Base-by-base conservation (phyloP, 768 basidiomycete genomes). In the Leccinum disarticulatum region DNA sequence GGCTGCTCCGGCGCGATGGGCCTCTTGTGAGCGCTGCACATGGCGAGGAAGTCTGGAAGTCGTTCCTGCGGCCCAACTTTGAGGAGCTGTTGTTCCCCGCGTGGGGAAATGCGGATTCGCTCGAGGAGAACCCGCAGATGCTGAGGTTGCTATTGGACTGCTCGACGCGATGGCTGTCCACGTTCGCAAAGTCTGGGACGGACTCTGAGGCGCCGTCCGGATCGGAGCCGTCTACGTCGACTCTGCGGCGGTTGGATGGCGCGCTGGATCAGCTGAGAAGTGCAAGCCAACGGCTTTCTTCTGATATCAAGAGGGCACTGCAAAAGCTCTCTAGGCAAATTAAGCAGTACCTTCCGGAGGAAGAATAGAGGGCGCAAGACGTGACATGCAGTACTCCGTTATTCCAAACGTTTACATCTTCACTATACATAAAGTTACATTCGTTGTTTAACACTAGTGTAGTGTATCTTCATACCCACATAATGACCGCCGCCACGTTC, bases 121-220 rank as follows among this genome's bases (percentile, higher is more conserved):
- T 58, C 43, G 56, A 53, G 30, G 56, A 61, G 36, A 53, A 58
- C 27, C 56, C 60, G 1, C 60, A 58, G 27, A 58, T 58, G 56
- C 25, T 61, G 6, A 33, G 36, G 35, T n/a, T 53, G 30, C 47
- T 55, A 15, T n/a, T 59, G 35, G 48, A 55, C 28, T 54, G 53
- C 35, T 38, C 58, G 9, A 11, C 49, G 10, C 51, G 56, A 25
- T 57, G 56, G 56, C 17, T 52, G 2, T 52, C 50, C 19, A 57
- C 50, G 17, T 41, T 30, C 38, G 14, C 35, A 4, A 31, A 13
- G 22, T 35, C 38, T 30, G 38, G 28, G 15, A 30, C 53, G 33
- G 58, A 27, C 13, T 49, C 48, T 27, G n/a, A 10, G 25, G 35
- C n/a, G 46, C n/a, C 36, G 17, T 36, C 47, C 8, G 27, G 19